Base-by-base conservation (phyloP, 345 rosid species). In the Arabis hirsuta region DNA sequence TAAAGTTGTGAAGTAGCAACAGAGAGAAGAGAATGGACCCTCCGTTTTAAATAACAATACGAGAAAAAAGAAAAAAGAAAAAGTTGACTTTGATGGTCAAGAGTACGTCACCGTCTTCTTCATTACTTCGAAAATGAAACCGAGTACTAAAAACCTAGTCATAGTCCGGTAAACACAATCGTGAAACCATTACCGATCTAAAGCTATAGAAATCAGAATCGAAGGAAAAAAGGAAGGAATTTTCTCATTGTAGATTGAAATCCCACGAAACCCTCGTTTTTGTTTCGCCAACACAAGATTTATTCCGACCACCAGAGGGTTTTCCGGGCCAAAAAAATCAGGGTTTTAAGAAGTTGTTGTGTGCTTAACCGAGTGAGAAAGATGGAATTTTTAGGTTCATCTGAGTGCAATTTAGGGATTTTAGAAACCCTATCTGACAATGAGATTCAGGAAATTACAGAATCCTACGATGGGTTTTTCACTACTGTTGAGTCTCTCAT, bases 401-500 rank as follows among this genome's bases (percentile, higher is more conserved):
- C 77, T 7, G 77, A 76, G 39, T 63, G 76, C 53, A 75, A 84
- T 78, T 55, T 89, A 70, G 85, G 71, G 77, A 50, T 86, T 73
- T 76, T 90, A 62, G 89, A 81, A 32, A 52, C 73, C 11, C 84
- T 91, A 6, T 73, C 77, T 12, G 87, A 74, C 62, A 80, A 84
- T 56, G 81, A 87, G 14, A 52, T 89, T 45, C 68, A 71, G 50
- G 91, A 86, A 72, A 89, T 91, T 66, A 71, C 74, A 53, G 81
- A 81, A 60, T 77, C 85, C 81, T 89, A 89, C 61, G 65, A 72
- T 22, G 90, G 84, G 16, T 87, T 88, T 80, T 84, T 86, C 77
- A 64, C 87, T 72, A 67, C 87, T 66, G 71, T 86, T 39, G 81
- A 73, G 26, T 67, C 93, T 50, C 88, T 91, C 65, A 84, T 89